phyloP scores from a whole-genome alignment of 1,284 basidiomycete genomes.

The Butyriboletus appendiculatus region DNA sequence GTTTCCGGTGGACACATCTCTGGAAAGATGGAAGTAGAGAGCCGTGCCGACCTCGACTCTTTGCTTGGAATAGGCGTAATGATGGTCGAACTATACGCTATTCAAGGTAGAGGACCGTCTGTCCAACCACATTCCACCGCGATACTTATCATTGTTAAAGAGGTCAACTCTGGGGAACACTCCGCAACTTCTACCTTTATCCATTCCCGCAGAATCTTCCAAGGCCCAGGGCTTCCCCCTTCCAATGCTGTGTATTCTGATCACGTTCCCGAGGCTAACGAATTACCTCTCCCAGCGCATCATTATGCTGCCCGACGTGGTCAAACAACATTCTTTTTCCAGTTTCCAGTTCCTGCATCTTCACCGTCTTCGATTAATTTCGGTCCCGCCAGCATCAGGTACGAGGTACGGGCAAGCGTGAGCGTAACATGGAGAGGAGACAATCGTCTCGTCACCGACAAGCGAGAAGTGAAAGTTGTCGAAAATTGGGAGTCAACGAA shows the following conservation, averaged over 20 bases:
- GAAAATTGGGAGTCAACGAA: conserved; percentile 50
- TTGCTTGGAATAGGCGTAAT: conserved; percentile 70
- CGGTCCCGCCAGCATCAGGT: conserved; percentile 62
- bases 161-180: conserved; percentile 72
- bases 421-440: conserved; percentile 74
- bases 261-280: conserved; percentile 48
- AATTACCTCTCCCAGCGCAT: conserved; percentile 56
- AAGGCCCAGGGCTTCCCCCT: conserved; percentile 75
- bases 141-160: conserved; percentile 38
- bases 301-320: conserved; percentile 72
- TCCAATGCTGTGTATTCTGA: conserved; percentile 71
- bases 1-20: conserved; percentile 63
- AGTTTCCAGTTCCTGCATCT: conserved; percentile 61
- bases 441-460: conserved; percentile 61
- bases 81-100: conserved; percentile 71
- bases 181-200: conserved; percentile 76
- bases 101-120: conserved; percentile 55
- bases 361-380: conserved; percentile 71
- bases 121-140: neutral
- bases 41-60: conserved; percentile 58
- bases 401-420: conserved; percentile 69
- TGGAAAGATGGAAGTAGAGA: conserved; percentile 78
- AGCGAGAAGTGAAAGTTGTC: conserved; percentile 62
- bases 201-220: conserved; percentile 66
- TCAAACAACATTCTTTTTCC: conserved; percentile 72